Conservation (phyloP, 768 basidiomycete genomes). For the Suillus hirtellus region DNA sequence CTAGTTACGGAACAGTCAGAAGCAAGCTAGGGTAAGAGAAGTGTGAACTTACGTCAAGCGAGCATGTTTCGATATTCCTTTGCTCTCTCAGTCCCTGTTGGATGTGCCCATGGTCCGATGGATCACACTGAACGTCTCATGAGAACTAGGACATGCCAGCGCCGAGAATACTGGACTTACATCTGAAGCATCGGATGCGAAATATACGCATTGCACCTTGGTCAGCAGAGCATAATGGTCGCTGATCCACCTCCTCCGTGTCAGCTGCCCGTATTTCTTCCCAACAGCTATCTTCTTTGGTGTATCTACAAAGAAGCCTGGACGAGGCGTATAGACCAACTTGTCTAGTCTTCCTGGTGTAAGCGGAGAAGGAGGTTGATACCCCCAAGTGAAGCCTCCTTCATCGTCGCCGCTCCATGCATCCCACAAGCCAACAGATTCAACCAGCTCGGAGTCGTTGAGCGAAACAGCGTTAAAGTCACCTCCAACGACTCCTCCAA, state of each 20-base stretch:
- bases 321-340: constrained; percentile 49
- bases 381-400: constrained; percentile 60
- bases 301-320: constrained; percentile 46
- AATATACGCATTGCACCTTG: constrained; percentile 22
- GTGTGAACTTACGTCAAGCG: background rate
- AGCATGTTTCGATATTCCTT: constrained; percentile 2
- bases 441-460: constrained; percentile 42
- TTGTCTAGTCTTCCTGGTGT: constrained; percentile 59
- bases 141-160: background rate
- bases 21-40: background rate
- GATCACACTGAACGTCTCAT: background rate
- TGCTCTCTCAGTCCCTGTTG: constrained; percentile 7
- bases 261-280: constrained; percentile 37
- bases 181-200: constrained; percentile 1
- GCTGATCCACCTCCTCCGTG: constrained; percentile 43
- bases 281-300: constrained; percentile 54
- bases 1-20: background rate
- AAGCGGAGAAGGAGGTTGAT: constrained; percentile 45
- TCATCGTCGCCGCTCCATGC: constrained; percentile 48
- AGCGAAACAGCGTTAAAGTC: constrained; percentile 61
- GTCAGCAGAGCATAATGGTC: constrained; percentile 60
- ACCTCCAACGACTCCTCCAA: constrained; percentile 58
- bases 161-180: background rate
- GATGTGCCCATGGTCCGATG: background rate
- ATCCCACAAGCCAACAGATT: constrained; percentile 48